Base-by-base conservation (phyloP, 2,329 filamentous ascomycete species). In the Incumbomyces delicatus region DNA sequence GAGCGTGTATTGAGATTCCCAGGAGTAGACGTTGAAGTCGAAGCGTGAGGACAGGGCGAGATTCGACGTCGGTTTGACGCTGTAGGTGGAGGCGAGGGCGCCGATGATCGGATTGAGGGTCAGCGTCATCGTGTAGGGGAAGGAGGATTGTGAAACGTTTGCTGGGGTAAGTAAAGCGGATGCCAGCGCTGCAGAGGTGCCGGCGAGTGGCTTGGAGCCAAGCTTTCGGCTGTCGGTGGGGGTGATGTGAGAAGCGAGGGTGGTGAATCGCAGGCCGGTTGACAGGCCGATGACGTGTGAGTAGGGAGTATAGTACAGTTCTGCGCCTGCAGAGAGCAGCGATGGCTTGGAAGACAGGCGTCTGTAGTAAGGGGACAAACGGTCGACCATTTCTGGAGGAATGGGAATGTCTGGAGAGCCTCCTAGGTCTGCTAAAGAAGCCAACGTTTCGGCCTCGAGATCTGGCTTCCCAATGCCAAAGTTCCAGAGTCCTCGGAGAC, bases 11-110 rank as follows among this genome's bases (percentile, higher is more conserved):
- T 92, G 85, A 61, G 87, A 95, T 70, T 98, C 92, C 70, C 95
- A 98, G 62, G 87, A 95, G 67, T 95, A 96, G 41, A 95, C 85
- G 60, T 98, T 98, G 68, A 98, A 98, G 61, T 94, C 88, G 68
- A 96, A 90, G 41, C 85, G 81, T 17, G 88, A 94, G 53, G 88
- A 92, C 41, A 98, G 76, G 10, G 87, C 85, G 56, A 94, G 78
- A 58, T 87, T 80, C 30, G 78, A 78, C 2, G 87, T 87, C 1
- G 90, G 90, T 59, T 87, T 84, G 40, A 96, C 86, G 0, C 92
- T 86, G 63, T 98, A 98, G 13, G 81, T 94, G 31, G 88, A 87
- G 48, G 85, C 89, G 50, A 98, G 75, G 60, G 87, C 94, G 14
- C 92, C 92, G 79, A 95, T 95, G 41, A 98, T 72, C 3, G 92